These are phyloP conservation scores for Amanita pallidorosea DNA, from an alignment of 768 basidiomycete species.

Conservation along the genomic window DNA sequence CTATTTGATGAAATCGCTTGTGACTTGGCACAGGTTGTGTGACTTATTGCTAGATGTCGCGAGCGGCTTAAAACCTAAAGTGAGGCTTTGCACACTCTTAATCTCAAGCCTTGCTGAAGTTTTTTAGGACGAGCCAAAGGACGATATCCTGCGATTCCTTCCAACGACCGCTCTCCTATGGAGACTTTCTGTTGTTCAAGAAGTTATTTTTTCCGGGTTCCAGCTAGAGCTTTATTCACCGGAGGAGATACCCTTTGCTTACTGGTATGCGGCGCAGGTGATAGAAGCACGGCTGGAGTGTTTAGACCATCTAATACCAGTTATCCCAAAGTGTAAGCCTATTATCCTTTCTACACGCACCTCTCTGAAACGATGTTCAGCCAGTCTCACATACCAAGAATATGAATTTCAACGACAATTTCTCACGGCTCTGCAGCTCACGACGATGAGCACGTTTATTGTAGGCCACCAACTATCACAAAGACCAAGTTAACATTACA, in stretches of 20 bases:
- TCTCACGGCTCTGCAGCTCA: slow-evolving; percentile 4
- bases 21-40: slow-evolving; percentile 60
- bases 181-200: slow-evolving; percentile 49
- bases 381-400: slow-evolving; percentile 30
- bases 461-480: slow-evolving; percentile 22
- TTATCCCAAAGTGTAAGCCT: slow-evolving; percentile 27
- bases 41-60: slow-evolving; percentile 28
- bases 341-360: not conserved
- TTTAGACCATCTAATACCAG: slow-evolving; percentile 35
- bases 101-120: not conserved
- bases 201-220: slow-evolving; percentile 66
- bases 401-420: slow-evolving; percentile 7
- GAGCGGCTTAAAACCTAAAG: slow-evolving; percentile 19
- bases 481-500: slow-evolving; percentile 21
- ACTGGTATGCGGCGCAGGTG: slow-evolving; percentile 59
- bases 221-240: slow-evolving; percentile 63
- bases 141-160: slow-evolving; percentile 28
- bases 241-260: slow-evolving; percentile 63
- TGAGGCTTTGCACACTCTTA: slow-evolving; percentile 8
- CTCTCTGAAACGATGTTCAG: slow-evolving; percentile 15
- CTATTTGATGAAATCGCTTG: slow-evolving; percentile 47
- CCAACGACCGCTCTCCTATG: slow-evolving; percentile 42
- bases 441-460: slow-evolving; percentile 31
- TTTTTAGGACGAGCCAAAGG: slow-evolving; percentile 19
- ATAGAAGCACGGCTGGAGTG: slow-evolving; percentile 44